These are phyloP conservation scores for Tricholoma sp. DNA, from an alignment of 768 basidiomycete species.

Conservation along the genomic window DNA sequence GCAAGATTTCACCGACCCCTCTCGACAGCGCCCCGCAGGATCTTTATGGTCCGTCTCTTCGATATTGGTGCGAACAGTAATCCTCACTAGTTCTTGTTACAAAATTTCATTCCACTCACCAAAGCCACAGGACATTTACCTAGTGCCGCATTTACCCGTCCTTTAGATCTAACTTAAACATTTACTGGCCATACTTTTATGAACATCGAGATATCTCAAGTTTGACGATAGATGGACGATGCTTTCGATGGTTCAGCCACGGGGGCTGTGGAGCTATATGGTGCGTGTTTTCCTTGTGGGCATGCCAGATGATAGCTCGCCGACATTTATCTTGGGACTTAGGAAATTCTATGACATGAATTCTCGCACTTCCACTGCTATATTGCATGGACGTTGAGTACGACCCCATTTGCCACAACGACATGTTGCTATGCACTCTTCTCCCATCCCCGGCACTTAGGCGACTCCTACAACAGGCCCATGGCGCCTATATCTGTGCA, in stretches of 20 bases:
- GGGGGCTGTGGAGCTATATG: not conserved
- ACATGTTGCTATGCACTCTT: not conserved
- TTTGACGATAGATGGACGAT: not conserved
- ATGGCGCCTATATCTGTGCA: not conserved
- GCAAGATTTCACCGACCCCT: not conserved
- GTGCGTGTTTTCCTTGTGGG: not conserved
- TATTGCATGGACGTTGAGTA: not conserved
- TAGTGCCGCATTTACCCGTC: not conserved
- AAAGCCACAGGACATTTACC: not conserved
- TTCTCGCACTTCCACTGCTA: not conserved
- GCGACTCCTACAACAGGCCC: not conserved
- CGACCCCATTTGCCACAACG: not conserved
- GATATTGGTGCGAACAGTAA: not conserved
- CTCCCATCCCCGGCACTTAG: not conserved
- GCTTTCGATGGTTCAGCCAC: not conserved
- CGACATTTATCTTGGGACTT: not conserved
- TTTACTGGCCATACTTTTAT: not conserved
- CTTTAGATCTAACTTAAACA: not conserved
- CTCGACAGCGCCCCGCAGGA: not conserved
- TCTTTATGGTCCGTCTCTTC: not conserved
- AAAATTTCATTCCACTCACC: not conserved
- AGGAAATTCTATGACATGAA: too few relatives aligned
- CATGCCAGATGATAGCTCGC: not conserved
- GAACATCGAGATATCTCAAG: not conserved
- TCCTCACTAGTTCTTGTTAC: not conserved